Evolutionary conservation across 2,329 filamentous ascomycete species (phyloP).

Genomic region (Aspergillus versicolor): DNA sequence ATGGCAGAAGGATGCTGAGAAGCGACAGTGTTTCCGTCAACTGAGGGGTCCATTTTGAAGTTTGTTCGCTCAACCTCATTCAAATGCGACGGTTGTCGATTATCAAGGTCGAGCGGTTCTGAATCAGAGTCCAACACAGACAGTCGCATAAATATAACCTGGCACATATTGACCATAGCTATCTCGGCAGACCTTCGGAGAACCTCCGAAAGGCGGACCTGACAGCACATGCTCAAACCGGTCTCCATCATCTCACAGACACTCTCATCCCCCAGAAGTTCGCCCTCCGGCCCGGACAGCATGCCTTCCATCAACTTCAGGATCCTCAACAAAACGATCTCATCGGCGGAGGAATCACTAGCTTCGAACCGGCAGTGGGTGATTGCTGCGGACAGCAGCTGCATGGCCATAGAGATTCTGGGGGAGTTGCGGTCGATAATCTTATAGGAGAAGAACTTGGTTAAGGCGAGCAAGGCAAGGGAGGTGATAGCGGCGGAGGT

Average conservation of each 20-base stretch:
- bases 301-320: conserved; percentile 98
- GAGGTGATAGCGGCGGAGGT: conserved; percentile 96
- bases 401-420: conserved; percentile 88
- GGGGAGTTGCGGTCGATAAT: conserved; percentile 82
- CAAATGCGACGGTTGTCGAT: conserved; percentile 58
- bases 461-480: conserved; percentile 86
- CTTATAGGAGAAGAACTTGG: conserved; percentile 95
- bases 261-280: conserved; percentile 94
- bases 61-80: conserved; percentile 66
- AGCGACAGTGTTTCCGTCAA: conserved; percentile 63
- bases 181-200: conserved; percentile 89
- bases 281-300: conserved; percentile 88
- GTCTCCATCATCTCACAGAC: conserved; percentile 99
- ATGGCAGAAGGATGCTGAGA: conserved; percentile 49
- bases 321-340: conserved; percentile 92
- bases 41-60: conserved; percentile 80
- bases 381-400: conserved; percentile 87
- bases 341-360: conserved; percentile 89
- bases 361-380: conserved; percentile 98
- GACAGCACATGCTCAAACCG: conserved; percentile 94
- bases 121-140: conserved; percentile 77
- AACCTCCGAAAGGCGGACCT: conserved; percentile 85
- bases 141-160: conserved; percentile 92
- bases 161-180: conserved; percentile 98
- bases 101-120: conserved; percentile 64